A percentile compares a stretch with the other conserved stretches of the same genome.
phyloP scores from a whole-genome alignment of 108 stramenopile species.

The Chaetoceros tenuissimus region DNA sequence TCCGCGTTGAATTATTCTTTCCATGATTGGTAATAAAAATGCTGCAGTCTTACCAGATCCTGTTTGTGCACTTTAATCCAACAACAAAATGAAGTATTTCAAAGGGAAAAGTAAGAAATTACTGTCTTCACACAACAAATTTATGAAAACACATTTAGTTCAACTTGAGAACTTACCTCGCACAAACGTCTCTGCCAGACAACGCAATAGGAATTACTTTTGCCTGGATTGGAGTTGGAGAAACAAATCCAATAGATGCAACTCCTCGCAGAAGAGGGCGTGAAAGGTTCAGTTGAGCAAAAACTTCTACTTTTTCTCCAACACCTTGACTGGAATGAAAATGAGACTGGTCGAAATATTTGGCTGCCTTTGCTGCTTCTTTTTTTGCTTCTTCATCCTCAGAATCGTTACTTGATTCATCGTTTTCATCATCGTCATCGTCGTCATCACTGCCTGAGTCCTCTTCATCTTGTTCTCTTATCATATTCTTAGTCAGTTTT shows the following conservation, averaged over 20 bases:
- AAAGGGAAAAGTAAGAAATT: neutral
- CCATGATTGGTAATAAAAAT: slow-evolving; percentile 91
- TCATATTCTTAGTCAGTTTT: slow-evolving; percentile 31
- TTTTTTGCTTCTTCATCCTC: slow-evolving; percentile 41
- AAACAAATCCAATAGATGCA: slow-evolving; percentile 89
- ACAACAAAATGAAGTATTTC: neutral
- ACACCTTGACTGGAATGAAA: slow-evolving; percentile 2
- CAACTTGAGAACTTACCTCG: slow-evolving; percentile 7
- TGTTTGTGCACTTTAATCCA: slow-evolving; percentile 28
- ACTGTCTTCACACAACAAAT: too few relatives aligned
- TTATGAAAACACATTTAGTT: neutral
- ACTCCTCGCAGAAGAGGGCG: slow-evolving; percentile 91
- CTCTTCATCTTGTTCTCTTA: slow-evolving; percentile 22
- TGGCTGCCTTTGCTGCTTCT: slow-evolving; percentile 60
- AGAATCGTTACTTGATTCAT: slow-evolving; percentile 21
- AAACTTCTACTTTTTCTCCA: slow-evolving; percentile 41
- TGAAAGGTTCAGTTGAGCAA: slow-evolving; percentile 87
- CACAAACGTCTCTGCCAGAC: slow-evolving; percentile 93
- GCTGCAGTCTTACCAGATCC: slow-evolving; percentile 94
- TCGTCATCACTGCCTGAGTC: slow-evolving; percentile 17
- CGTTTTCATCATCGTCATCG: slow-evolving; percentile 18
- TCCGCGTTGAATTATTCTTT: slow-evolving; percentile 86
- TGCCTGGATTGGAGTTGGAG: slow-evolving; percentile 93
- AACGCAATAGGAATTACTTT: slow-evolving; percentile 87
- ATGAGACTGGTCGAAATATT: slow-evolving; percentile 52